Conservation (phyloP, 2,329 filamentous ascomycete species). For the Colletotrichum sp. region DNA sequence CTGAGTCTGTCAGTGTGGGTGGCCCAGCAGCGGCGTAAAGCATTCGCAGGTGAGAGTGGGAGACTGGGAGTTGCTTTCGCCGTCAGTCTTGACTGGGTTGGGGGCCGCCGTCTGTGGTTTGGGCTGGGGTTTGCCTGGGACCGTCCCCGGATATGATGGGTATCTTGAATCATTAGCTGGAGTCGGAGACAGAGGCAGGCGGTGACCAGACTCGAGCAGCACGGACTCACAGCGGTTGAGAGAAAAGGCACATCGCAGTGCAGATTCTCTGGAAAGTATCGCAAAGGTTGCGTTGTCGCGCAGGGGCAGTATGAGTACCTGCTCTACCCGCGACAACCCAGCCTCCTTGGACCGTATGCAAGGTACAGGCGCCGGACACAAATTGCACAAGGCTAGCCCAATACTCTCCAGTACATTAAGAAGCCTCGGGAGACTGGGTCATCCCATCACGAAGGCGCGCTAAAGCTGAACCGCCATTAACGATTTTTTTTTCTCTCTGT, state of each 20-base stretch:
- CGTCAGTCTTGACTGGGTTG: not conserved
- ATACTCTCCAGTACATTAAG: slow-evolving; percentile 10
- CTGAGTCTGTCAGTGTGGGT: not conserved
- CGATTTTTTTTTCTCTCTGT: not conserved
- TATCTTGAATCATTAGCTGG: not conserved
- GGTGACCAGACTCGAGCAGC: not conserved
- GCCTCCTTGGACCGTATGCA: slow-evolving; percentile 14
- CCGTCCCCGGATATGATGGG: not conserved
- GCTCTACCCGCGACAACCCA: slow-evolving; percentile 14
- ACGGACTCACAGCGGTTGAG: not conserved
- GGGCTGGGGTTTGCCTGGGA: not conserved
- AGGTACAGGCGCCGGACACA: slow-evolving; percentile 18
- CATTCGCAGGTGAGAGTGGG: not conserved
- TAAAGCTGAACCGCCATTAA: slow-evolving; percentile 10
- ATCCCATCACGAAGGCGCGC: slow-evolving; percentile 6
- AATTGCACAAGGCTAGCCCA: slow-evolving; percentile 21
- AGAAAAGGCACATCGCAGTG: not conserved
- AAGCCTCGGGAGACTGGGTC: slow-evolving; percentile 16
- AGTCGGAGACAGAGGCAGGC: not conserved
- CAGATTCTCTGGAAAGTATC: not conserved
- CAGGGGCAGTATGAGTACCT: not conserved
- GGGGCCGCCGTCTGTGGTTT: not conserved
- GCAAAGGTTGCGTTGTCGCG: not conserved
- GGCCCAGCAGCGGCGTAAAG: not conserved
- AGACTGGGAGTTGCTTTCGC: not conserved